Evolutionary conservation across 805 yeast species (phyloP).

Genomic region (Yamadazyma sp.): DNA sequence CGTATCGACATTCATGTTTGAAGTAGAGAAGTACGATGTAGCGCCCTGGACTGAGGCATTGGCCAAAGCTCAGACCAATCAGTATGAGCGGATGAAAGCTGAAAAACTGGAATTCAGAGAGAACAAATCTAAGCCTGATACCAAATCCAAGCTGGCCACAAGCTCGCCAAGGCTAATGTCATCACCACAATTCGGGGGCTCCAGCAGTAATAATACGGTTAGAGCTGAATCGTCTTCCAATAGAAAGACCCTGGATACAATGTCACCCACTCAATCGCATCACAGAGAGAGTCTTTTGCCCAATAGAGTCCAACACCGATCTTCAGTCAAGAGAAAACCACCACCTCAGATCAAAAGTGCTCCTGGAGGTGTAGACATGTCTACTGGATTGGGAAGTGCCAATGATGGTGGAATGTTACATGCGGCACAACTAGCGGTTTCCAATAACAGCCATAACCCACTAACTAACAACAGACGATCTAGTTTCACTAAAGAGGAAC

Average conservation of each 20-base stretch:
- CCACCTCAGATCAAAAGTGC: slow-evolving; percentile 29
- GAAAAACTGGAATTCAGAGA: slow-evolving; percentile 14
- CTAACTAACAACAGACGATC: slow-evolving; percentile 30
- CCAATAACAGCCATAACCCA: slow-evolving; percentile 26
- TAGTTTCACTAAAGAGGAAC: slow-evolving; percentile 36
- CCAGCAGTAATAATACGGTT: not conserved
- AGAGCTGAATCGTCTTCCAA: not conserved
- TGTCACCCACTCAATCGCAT: not conserved
- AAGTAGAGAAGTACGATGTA: slow-evolving; percentile 52
- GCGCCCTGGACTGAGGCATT: slow-evolving; percentile 58
- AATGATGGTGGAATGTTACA: slow-evolving; percentile 31
- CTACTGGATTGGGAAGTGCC: slow-evolving; percentile 27
- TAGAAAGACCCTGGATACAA: not conserved
- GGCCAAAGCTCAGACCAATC: slow-evolving; percentile 47
- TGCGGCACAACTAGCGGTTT: slow-evolving; percentile 46
- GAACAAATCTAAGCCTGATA: slow-evolving; percentile 3
- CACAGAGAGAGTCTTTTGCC: slow-evolving; percentile 17
- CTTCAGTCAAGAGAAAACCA: slow-evolving; percentile 27
- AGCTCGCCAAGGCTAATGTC: slow-evolving; percentile 22
- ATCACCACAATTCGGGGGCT: slow-evolving; percentile 22
- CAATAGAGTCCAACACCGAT: slow-evolving; percentile 17
- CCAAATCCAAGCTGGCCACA: slow-evolving; percentile 2
- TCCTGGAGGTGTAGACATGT: slow-evolving; percentile 24
- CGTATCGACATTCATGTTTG: slow-evolving; percentile 55
- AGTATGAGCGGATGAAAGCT: slow-evolving; percentile 44